These are phyloP conservation scores for Adansonia gregorii DNA, from an alignment of 441 rosid species.

Conservation along the genomic window DNA sequence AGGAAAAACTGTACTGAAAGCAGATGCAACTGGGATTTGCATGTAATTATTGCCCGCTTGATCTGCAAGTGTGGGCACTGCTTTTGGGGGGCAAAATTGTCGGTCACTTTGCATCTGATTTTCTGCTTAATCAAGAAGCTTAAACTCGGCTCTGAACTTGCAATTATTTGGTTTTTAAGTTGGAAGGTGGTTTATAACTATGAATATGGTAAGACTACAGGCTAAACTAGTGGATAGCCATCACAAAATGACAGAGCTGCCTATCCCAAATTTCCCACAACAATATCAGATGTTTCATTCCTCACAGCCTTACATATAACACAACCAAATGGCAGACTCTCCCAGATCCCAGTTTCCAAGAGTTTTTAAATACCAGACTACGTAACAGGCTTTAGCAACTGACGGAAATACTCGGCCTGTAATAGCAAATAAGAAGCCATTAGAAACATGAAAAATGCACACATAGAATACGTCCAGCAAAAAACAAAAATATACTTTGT, in stretches of 20 bases:
- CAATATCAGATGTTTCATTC: constrained; percentile 41
- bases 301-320: constrained; percentile 45
- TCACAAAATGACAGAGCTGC: constrained; percentile 40
- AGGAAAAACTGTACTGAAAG: constrained; percentile 55
- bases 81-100: constrained; percentile 36
- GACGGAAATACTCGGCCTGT: constrained; percentile 97
- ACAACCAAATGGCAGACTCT: constrained; percentile 47
- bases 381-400: constrained; percentile 97
- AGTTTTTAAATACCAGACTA: constrained; percentile 51
- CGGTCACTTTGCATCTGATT: constrained; percentile 62
- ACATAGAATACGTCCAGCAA: not conserved
- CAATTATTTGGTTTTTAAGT: constrained; percentile 37
- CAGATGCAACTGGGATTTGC: constrained; percentile 48
- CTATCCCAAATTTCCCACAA: constrained; percentile 48
- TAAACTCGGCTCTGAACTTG: constrained; percentile 30
- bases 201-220: constrained; percentile 35
- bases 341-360: constrained; percentile 45
- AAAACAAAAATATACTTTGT: not conserved
- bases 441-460: not conserved
- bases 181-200: constrained; percentile 36
- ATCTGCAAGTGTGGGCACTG: constrained; percentile 45
- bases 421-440: constrained; percentile 27
- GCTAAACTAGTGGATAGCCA: constrained; percentile 47
- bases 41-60: constrained; percentile 49
- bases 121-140: constrained; percentile 29